Evolutionary conservation across 2,329 filamentous ascomycete genomes (phyloP), one percentile per base, ranked within the genome.

Genomic region (Bisporella sp.): DNA sequence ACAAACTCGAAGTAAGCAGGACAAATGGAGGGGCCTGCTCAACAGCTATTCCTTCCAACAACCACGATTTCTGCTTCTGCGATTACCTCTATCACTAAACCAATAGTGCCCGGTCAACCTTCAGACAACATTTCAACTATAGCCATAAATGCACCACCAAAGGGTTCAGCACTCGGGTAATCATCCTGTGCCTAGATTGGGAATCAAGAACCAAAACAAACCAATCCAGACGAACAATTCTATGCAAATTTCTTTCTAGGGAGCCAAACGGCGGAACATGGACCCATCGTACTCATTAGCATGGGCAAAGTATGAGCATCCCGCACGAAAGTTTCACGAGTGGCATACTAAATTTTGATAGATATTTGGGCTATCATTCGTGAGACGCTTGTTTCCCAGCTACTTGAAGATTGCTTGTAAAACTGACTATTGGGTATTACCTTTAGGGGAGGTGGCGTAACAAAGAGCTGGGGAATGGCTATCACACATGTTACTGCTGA

Each of bases 211-310:
- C 21, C 59, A 67, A 41, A 50, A 50, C 39, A 64, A 65, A 0
- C 80, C 84, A 4, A 69, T 88, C 43, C 73, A 80, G 46, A 92
- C 87, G 29, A 92, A 91, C 72, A 91, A 62, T 91, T 90, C 65
- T 89, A 87, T 59, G 76, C 84, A 59, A 93, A 93, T 61, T 81
- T 93, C 55, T 89, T 89, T 65, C 73, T 96, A 0, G 85, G 82
- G 4, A 76, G 75, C 41, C 89, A 95, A 66, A 78, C 74, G 4
- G 77, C n/a, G 77, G 84, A 0, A 75, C 83, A 0, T 96, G 85
- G 69, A 84, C 86, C 0, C 84, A 90, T 62, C 87, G 1, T 91
- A 90, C 63, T 78, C 80, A 3, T 64, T 91, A 13, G 69, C 76
- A 13, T 90, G 85, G 84, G 75, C 77, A 3, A 81, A 78, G 21